Base-by-base conservation (phyloP, 202 grass and related monocot species). In the Panicum hallii region DNA sequence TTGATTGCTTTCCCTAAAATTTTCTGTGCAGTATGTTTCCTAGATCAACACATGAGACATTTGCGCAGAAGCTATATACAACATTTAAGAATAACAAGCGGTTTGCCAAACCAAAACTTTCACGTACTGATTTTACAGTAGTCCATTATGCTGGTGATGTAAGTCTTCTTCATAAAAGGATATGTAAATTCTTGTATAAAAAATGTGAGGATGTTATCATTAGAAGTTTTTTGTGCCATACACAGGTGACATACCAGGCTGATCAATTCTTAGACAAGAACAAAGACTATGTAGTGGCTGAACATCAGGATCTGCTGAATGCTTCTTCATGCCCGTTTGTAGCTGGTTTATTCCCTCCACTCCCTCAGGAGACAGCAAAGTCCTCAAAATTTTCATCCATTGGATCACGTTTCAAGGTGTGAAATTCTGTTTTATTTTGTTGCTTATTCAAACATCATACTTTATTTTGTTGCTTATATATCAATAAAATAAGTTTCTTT, bases 331-430 rank as follows among this genome's bases (percentile, higher is more conserved):
- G 97, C 44, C 65, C 88, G 19, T 99, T 99, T 32, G 97, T 99
- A 63, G 84, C 90, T 32, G 77, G 82, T 74, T 94, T 99, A 89
- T 99, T 97, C 83, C 97, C 97, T 65, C 52, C 97, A 81, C 93
- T 97, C 83, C 97, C 97, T 87, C 93, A 91, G 79, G 97, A 99
- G 36, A 90, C 93, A 48, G 71, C 97, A 56, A 97, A 99, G 56
- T 96, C 97, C 49, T 99, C 97, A 52, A 99, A 99, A 79, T 99
- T 99, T 89, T 94, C 97, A 48, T 99, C 97, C n/a, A 97, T 99
- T 68, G 97, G 97, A 10, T 85, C 92, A 88, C 97, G 97, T 46
- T 99, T 99, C 87, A 99, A 99, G 88, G 97, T 99, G 87, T 88
- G 62, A 89, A 74, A 70, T 78, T 88, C 42, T 83, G 74, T 73